Base-by-base conservation (phyloP, 2,329 filamentous ascomycete species). In the Thielaviopsis punctulata region DNA sequence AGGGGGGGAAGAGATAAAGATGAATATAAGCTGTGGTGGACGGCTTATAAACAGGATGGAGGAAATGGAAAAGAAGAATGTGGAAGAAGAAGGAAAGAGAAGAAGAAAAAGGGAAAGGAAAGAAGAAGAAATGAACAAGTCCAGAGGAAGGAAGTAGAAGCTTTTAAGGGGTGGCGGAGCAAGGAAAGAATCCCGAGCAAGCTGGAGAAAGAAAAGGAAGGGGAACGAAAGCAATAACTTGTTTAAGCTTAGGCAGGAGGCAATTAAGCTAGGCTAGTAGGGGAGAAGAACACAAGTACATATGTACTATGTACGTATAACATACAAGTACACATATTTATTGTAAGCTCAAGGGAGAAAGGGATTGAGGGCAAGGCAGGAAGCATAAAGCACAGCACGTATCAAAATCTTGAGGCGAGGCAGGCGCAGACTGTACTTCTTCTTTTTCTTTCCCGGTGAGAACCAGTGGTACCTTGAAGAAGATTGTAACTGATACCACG, bases 181-280 rank as follows among this genome's bases (percentile, higher is more conserved):
- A 41, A 53, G 52, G 53, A 53, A 51, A 56, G 47, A 48, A 19
- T 51, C n/a, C 15, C 49, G 47, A 10, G 55, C 49, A n/a, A 47
- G 30, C 30, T 44, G 50, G 47, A 18, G 15, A 22, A 36, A 44
- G 39, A 15, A 23, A n/a, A 46, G 27, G 33, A 39, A 13, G 19
- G 13, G 18, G 48, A 52, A 12, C 3, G 30, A 33, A 33, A 6
- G 30, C 4, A 33, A 33, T 9, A 33, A 12, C 30, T 12, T 12
- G 30, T 12, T 9, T 13, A 12, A 33, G 30, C 30, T 6, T n/a
- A n/a, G n/a, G n/a, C n/a, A 12, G 9, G 15, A 12, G 9, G 4
- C 4, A 4, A 13, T 9, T 12, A 13, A 33, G 3, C 4, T 3
- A 33, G 15, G 30, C 9, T 6, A 33, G 30, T 3, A 33, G 9